Percentiles rank a stretch among this genome's conserved stretches.
Evolutionary conservation across 2,329 filamentous ascomycete genomes (phyloP).

Genomic region (Pyrenophora seminiperda): DNA sequence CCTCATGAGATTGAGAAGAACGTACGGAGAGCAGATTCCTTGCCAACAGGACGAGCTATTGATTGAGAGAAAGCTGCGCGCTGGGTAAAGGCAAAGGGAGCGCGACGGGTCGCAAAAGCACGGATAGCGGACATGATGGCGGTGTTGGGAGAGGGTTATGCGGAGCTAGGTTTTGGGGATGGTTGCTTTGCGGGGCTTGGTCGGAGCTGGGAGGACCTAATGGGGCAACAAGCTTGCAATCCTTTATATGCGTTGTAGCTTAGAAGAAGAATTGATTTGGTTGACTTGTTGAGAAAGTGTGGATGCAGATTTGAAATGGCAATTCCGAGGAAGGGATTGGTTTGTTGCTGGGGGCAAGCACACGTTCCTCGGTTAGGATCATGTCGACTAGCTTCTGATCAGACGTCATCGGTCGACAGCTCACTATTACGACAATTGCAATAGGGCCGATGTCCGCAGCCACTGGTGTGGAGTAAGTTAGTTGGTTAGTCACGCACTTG

Average conservation of each 20-base stretch:
- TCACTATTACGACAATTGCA: slow-evolving; percentile 17
- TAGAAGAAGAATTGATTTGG: neutral
- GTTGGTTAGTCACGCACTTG: slow-evolving; percentile 11
- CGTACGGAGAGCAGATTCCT: slow-evolving; percentile 54
- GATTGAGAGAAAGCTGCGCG: slow-evolving; percentile 48
- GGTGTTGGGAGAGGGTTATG: slow-evolving; percentile 1
- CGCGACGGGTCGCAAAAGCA: slow-evolving; percentile 38
- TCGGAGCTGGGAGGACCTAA: neutral
- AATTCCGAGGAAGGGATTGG: slow-evolving; percentile 6
- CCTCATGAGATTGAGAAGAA: neutral
- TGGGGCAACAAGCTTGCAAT: neutral
- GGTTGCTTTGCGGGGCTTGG: slow-evolving; percentile 8
- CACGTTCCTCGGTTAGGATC: slow-evolving; percentile 14
- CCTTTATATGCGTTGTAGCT: neutral
- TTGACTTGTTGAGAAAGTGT: neutral
- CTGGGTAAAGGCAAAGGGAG: slow-evolving; percentile 38
- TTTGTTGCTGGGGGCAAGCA: slow-evolving; percentile 11
- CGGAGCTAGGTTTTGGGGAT: neutral
- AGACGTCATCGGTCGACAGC: slow-evolving; percentile 13
- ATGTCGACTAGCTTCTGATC: slow-evolving; percentile 6
- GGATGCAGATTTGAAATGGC: slow-evolving; percentile 3
- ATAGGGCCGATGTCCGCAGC: slow-evolving; percentile 6
- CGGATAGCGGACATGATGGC: slow-evolving; percentile 41
- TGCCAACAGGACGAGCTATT: slow-evolving; percentile 47
- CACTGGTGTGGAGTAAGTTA: neutral